These are phyloP conservation scores for Russula sp. DNA, from an alignment of 768 basidiomycete species.

Conservation along the genomic window DNA sequence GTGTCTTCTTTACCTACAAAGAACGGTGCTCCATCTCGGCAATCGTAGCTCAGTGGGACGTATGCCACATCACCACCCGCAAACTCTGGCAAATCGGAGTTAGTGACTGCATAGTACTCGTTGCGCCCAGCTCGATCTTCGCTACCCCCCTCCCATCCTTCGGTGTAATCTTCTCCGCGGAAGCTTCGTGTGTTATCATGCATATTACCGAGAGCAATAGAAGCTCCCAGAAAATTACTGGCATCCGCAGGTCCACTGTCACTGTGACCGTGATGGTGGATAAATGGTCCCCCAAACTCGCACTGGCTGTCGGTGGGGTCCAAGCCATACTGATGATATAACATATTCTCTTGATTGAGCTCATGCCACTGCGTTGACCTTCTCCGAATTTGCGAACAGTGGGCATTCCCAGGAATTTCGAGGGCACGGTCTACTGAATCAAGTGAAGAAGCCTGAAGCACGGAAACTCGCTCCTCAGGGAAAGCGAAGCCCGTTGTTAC, in stretches of 20 bases:
- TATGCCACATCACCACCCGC: background rate
- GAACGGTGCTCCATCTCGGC: background rate
- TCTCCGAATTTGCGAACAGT: constrained; percentile 5
- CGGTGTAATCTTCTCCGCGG: background rate
- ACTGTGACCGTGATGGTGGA: background rate
- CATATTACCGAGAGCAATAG: background rate
- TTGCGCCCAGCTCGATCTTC: background rate
- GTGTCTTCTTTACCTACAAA: background rate
- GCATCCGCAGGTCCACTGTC: background rate
- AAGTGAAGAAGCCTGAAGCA: constrained; percentile 4
- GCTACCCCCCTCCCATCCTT: background rate
- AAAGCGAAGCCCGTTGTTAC: background rate
- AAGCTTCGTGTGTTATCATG: background rate
- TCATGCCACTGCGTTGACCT: background rate
- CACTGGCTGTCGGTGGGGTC: background rate
- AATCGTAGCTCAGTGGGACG: background rate
- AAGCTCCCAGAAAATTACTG: background rate
- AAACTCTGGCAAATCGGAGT: background rate
- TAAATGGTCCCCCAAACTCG: background rate
- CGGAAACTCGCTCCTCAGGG: background rate
- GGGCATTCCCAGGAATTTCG: background rate
- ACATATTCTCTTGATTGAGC: background rate
- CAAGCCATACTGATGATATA: background rate
- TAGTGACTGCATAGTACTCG: background rate
- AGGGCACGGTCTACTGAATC: constrained; percentile 7